Base-by-base conservation (phyloP, 1,284 basidiomycete genomes). In the Cutaneotrichosporon mucoides region DNA sequence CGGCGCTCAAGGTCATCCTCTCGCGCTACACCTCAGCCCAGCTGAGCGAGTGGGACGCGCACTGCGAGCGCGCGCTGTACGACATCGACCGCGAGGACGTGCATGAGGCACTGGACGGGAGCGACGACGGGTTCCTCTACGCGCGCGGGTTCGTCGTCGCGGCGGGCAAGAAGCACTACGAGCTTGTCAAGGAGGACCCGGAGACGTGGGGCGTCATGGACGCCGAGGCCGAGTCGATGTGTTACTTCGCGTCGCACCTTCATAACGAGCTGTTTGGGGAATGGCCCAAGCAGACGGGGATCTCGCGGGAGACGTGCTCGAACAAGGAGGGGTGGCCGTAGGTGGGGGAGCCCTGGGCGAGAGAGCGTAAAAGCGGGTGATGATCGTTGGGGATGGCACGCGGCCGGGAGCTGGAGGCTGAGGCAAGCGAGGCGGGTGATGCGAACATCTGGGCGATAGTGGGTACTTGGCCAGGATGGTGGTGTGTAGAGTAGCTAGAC, bases 41-140 rank as follows among this genome's bases (percentile, higher is more conserved):
- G 38, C 38, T 51, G 8, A n/a, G 11, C 7, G 38, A 37, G 3
- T 51, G 49, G 49, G 49, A 51, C 38, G 37, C 16, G 8, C 44
- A 57, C 47, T 51, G 51, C 44, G 58, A 56, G 24, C 57, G 53
- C 24, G 55, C 53, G 12, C 58, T 60, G 24, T 63, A 57, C 36
- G 53, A 51, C n/a, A 35, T 63, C 35, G 61, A 63, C 55, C 43
- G 57, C 12, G 46, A 55, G 45, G 58, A 57, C 48, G 53, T 58
- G 35, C 55, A 66, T 56, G 44, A 43, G 10, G 47, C 46, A 10
- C 35, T 49, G 34, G 48, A 62, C 44, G 47, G 54, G n/a, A 50
- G 44, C 41, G 57, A 64, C 48, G 56, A 68, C 45, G 49, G 59
- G 15, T 53, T 60, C 43, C 61, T 63, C 4, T 63, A 63, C 44